A percentile compares a stretch with the other conserved stretches of the same genome.
Evolutionary conservation across 2,329 filamentous ascomycete genomes (phyloP).

Genomic region (Verruconis gallopava): DNA sequence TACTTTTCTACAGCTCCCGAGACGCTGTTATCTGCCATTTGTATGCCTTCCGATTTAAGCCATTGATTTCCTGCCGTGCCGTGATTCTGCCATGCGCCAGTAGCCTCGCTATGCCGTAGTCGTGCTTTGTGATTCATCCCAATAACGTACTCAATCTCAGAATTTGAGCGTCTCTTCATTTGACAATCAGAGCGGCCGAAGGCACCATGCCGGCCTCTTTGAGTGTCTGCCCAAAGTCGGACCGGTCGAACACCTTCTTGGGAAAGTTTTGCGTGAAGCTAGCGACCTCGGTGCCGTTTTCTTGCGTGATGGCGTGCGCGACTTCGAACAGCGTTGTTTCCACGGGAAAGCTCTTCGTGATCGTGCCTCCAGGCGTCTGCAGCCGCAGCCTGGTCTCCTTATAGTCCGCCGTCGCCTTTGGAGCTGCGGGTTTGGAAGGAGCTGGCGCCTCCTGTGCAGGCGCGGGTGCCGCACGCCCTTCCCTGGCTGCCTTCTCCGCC

Average conservation of each 20-base stretch:
- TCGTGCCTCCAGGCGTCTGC: conserved; percentile 60
- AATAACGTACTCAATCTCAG: too few relatives aligned
- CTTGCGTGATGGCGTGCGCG: conserved; percentile 57
- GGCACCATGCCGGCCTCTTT: conserved; percentile 87
- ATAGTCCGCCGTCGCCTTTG: conserved; percentile 57
- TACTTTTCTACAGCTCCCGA: too few relatives aligned
- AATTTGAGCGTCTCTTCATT: too few relatives aligned
- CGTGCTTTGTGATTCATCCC: too few relatives aligned
- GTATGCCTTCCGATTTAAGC: too few relatives aligned
- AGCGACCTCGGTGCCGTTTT: conserved; percentile 55
- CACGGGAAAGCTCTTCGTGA: conserved; percentile 78
- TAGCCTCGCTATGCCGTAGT: too few relatives aligned
- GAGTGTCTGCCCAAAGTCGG: conserved; percentile 76
- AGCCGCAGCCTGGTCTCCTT: conserved; percentile 71
- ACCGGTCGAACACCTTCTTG: conserved; percentile 57
- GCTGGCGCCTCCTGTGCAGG: conserved; percentile 36
- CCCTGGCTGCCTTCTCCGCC: conserved; percentile 70
- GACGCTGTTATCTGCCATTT: too few relatives aligned
- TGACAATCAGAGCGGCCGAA: conserved; percentile 73
- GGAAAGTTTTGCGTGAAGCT: conserved; percentile 83
- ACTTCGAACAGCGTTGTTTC: conserved; percentile 92
- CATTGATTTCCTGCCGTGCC: too few relatives aligned
- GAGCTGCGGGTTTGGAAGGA: conserved; percentile 34
- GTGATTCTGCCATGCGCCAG: too few relatives aligned
- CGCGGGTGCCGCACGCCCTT: conserved; percentile 18